Base-by-base conservation (phyloP, 208 protist species). In the Trypanosomatidae sp. region DNA sequence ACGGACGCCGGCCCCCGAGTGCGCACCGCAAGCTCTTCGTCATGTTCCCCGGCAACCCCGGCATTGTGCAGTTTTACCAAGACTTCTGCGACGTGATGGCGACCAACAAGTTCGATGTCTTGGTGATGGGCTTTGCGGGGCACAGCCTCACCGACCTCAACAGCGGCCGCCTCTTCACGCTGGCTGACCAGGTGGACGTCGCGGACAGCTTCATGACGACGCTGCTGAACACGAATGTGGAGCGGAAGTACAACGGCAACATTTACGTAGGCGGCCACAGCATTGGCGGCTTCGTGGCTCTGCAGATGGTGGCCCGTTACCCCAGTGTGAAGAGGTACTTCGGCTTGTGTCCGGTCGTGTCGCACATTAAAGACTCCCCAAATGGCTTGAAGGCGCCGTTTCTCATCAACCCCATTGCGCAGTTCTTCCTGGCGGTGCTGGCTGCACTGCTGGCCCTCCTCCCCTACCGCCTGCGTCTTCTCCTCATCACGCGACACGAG, bases 211-310 rank as follows among this genome's bases (percentile, higher is more conserved):
- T 95, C 72, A 47, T 84, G 0, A 58, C 36, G 2, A 58, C 71
- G 0, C 47, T 91, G 10, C 9, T 87, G 13, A 78, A 78, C 43
- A 36, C 56, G 9, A 72, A 69, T 13, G 25, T 56, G n/a, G 62
- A 62, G 17, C 39, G 47, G 12, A 79, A 74, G 74, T 94, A 94
- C 72, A 69, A 69, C 1, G 71, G 79, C 17, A 71, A 83, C 68
- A 71, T 94, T 12, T 93, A 81, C 59, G 75, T 92, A 44, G 90
- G 73, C n/a, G 90, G 90, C 4, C 90, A 95, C 68, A 95, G 90
- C 69, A 91, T 95, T 59, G 90, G 90, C n/a, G 87, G 82, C 17
- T 92, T 93, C 73, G 69, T 95, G 10, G 87, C 80, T 0, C 50
- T 90, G 69, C 81, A 95, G 9, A 82, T 95, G 73, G 60, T 88